Evolutionary conservation across 805 yeast species (phyloP).

Genomic region (Saccharomycopsis fermentans): DNA sequence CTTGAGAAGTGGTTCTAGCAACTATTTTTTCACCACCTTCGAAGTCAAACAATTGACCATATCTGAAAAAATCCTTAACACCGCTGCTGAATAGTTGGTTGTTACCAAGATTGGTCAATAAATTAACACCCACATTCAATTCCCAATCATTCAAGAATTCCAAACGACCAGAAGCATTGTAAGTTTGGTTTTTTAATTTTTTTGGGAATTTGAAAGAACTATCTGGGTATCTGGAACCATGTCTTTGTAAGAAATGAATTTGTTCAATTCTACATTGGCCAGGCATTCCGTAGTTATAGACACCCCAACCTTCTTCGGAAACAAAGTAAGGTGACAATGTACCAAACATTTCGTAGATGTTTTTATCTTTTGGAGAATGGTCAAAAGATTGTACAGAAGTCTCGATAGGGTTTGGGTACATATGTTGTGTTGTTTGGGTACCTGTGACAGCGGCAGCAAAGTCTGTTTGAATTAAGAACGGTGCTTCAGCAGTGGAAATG

Average conservation of each 20-base stretch:
- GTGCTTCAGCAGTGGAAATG: slow-evolving; percentile 17
- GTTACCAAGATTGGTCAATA: slow-evolving; percentile 19
- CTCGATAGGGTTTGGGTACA: slow-evolving; percentile 19
- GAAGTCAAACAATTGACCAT: slow-evolving; percentile 18
- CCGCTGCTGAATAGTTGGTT: slow-evolving; percentile 20
- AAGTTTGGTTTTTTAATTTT: slow-evolving; percentile 29
- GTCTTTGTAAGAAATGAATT: slow-evolving; percentile 63
- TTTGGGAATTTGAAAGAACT: slow-evolving; percentile 22
- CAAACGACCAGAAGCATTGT: slow-evolving; percentile 35
- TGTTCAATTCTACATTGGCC: slow-evolving; percentile 47
- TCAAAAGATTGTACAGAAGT: slow-evolving; percentile 17
- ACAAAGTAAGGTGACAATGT: slow-evolving; percentile 19
- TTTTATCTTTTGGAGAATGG: slow-evolving; percentile 15
- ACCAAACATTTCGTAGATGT: slow-evolving; percentile 19
- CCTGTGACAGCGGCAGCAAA: slow-evolving; percentile 16
- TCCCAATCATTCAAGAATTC: slow-evolving; percentile 40
- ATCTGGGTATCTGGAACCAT: slow-evolving; percentile 71
- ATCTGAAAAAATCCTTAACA: slow-evolving; percentile 19
- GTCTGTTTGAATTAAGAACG: slow-evolving; percentile 14
- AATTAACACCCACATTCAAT: slow-evolving; percentile 11
- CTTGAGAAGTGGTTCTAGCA: slow-evolving; percentile 31
- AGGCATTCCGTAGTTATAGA: slow-evolving; percentile 19
- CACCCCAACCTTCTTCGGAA: slow-evolving; percentile 19
- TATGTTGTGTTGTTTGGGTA: slow-evolving; percentile 9
- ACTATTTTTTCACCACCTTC: slow-evolving; percentile 15